Percentiles rank a stretch among this genome's conserved stretches.
phyloP scores from a whole-genome alignment of 176 grass and related monocot genomes.

The Carex myosuroides region DNA sequence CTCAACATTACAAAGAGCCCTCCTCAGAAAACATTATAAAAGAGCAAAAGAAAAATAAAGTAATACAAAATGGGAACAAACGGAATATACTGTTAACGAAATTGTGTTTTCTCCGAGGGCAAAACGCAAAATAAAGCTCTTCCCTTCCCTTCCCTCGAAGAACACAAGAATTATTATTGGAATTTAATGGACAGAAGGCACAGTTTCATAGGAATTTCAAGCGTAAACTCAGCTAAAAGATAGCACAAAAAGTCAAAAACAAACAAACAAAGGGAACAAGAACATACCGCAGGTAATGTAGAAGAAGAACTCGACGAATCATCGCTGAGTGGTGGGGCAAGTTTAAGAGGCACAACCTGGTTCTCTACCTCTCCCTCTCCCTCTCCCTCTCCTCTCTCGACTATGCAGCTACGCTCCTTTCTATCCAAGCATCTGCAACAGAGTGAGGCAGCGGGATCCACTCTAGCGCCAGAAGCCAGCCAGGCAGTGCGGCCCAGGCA shows the following conservation, averaged over 20 bases:
- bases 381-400: not conserved
- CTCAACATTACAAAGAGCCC: not conserved
- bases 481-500: conserved; percentile 56
- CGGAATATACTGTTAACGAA: not conserved
- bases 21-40: not conserved
- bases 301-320: conserved; percentile 38
- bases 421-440: conserved; percentile 47
- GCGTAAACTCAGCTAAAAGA: not conserved
- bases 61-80: not conserved
- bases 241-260: not conserved
- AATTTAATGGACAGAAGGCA: no score
- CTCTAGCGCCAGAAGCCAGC: conserved; percentile 52
- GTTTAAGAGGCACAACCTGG: conserved; percentile 57
- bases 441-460: conserved; percentile 51
- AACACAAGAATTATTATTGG: not conserved
- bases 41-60: not conserved
- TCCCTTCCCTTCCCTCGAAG: not conserved
- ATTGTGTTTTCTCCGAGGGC: not conserved
- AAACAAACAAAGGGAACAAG: conserved; percentile 12
- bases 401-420: not conserved
- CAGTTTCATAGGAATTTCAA: not conserved
- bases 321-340: conserved; percentile 40
- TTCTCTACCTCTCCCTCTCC: conserved; percentile 41
- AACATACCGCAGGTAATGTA: conserved; percentile 17
- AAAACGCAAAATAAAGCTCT: not conserved